Base-by-base conservation (phyloP, 768 basidiomycete genomes). In the Leccinum truebloodii region DNA sequence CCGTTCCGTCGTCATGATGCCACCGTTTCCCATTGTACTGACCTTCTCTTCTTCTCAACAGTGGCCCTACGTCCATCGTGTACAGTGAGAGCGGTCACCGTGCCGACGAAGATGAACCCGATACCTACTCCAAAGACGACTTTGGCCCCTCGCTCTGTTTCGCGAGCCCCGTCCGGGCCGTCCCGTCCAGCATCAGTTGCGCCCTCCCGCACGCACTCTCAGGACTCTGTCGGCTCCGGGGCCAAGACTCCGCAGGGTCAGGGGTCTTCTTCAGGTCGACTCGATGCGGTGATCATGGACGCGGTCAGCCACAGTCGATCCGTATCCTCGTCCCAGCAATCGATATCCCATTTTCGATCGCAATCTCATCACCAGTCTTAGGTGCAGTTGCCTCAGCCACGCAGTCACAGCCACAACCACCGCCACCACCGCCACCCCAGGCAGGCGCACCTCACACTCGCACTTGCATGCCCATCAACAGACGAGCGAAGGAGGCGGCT, bases 41-140 rank as follows among this genome's bases (percentile, higher is more conserved):
- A 61, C 49, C 22, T 22, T n/a, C 4, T 37, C 54, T 52, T 39
- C 26, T 28, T 54, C 22, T 46, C 57, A 24, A 30, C 60, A 91
- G 90, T 61, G 90, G 90, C 18, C 90, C 90, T 4, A 90, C 90
- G 1, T 84, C 86, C 7, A 92, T 92, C 58, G 83, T 92, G 12
- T 92, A 90, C 75, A 92, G 90, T 69, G 90, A 92, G 75, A 82
- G 88, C 55, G 90, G 89, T 0, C 85, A 86, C 63, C 84, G 89
- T 57, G 79, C 82, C 5, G 88, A 89, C 39, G 90, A 92, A 69
- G 89, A 90, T 41, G 90, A 91, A 64, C 79, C 78, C 0, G 88
- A 90, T 62, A 69, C 73, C 13, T 84, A 80, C 59, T 84, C 86
- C 1, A 88, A 90, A 70, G 89, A 90, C 60, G 88, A 90, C 59